A percentile compares a stretch with the other conserved stretches of the same genome.
Evolutionary conservation across 306 rosid genomes (phyloP).

Genomic region (Begonia peltatifolia): DNA sequence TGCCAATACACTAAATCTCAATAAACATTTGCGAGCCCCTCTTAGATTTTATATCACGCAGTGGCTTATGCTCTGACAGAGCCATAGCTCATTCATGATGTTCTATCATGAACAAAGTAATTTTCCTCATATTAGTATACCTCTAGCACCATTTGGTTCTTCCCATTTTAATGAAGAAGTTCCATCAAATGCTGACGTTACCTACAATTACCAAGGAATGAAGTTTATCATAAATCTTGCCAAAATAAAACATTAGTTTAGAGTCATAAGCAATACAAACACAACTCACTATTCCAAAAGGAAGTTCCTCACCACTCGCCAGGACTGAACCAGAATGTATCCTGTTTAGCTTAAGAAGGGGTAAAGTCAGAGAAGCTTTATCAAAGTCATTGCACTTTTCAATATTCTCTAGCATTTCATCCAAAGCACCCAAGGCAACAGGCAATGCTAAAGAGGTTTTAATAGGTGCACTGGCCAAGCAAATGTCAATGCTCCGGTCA

Average conservation of each 20-base stretch:
- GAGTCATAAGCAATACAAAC: constrained; percentile 13
- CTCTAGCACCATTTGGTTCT: constrained; percentile 88
- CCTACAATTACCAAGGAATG: constrained; percentile 32
- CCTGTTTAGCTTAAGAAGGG: constrained; percentile 63
- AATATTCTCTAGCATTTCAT: constrained; percentile 37
- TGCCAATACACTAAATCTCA: no score
- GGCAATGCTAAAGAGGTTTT: constrained; percentile 65
- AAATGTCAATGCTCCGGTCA: constrained; percentile 52
- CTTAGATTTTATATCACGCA: no score
- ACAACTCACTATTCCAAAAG: constrained; percentile 82
- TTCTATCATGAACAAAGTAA: no score
- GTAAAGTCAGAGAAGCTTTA: constrained; percentile 38
- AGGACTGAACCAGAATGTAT: constrained; percentile 75
- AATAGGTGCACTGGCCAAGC: constrained; percentile 51
- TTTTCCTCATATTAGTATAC: constrained; percentile 16
- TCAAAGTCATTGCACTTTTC: constrained; percentile 34
- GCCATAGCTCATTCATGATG: no score
- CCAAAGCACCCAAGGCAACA: constrained; percentile 60
- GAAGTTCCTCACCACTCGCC: constrained; percentile 90
- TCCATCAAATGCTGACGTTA: constrained; percentile 86
- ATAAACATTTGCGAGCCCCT: no score
- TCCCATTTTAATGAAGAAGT: constrained; percentile 65
- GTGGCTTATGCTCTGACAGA: no score
- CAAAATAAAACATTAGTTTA: constrained; percentile 4
- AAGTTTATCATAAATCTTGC: constrained; percentile 10